Conservation (phyloP, 768 basidiomycete species). For the Crassisporium funariophilum region DNA sequence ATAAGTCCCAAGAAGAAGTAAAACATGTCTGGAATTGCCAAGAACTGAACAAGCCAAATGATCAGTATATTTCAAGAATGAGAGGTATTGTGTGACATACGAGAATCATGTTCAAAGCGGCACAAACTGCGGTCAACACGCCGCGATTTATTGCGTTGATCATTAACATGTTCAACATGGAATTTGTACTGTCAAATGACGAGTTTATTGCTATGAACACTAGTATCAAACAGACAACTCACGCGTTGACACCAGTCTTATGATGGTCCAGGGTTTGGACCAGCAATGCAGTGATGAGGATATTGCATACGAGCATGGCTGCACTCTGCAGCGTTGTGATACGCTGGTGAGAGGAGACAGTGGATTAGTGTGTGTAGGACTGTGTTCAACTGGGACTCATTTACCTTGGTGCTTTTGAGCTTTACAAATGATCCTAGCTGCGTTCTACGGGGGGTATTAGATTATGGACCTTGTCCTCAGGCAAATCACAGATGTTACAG, state of each 20-base stretch:
- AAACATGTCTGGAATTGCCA: conserved; percentile 17
- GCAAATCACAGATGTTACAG: too few relatives aligned
- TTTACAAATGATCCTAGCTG: conserved; percentile 1
- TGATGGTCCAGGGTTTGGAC: conserved; percentile 11
- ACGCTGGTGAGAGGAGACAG: conserved; percentile 2
- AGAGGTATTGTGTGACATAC: too few relatives aligned
- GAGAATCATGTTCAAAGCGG: conserved; percentile 20
- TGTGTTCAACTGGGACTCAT: too few relatives aligned
- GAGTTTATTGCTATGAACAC: too few relatives aligned
- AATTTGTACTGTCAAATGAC: conserved; percentile 20
- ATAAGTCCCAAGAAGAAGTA: conserved; percentile 25
- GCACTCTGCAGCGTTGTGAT: conserved; percentile 17
- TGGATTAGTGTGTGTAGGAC: neutral
- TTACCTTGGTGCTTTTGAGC: conserved; percentile 5
- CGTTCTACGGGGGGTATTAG: neutral
- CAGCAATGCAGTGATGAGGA: conserved; percentile 16
- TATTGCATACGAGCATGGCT: conserved; percentile 16
- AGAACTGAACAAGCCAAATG: conserved; percentile 14
- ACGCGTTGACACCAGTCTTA: conserved; percentile 12
- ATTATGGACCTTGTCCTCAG: conserved; percentile 7
- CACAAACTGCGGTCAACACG: conserved; percentile 18
- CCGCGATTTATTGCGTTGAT: conserved; percentile 24
- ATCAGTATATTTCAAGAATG: neutral
- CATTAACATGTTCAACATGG: conserved; percentile 20
- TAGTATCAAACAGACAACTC: neutral